A percentile compares a stretch with the other conserved stretches of the same genome.
phyloP scores from a whole-genome alignment of 208 protist genomes.

The Trypanosoma caninum region DNA sequence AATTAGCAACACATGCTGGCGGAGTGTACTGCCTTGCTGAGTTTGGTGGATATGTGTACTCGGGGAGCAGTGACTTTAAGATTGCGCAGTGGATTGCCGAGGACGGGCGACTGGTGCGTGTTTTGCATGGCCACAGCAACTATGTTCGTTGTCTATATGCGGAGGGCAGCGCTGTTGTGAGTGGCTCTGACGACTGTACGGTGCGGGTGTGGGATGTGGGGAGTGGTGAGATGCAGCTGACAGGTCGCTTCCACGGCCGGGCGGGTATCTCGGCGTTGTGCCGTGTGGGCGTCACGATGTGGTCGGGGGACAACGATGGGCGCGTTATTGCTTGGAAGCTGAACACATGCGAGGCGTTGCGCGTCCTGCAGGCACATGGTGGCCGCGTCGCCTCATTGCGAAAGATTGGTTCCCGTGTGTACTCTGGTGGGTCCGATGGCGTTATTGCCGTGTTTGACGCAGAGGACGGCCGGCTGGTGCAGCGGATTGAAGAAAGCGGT shows the following conservation, averaged over 20 bases:
- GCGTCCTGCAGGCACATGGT: slow-evolving; percentile 40
- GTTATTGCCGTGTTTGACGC: slow-evolving; percentile 56
- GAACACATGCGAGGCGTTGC: slow-evolving; percentile 61
- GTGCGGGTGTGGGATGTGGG: slow-evolving; percentile 86
- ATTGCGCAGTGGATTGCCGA: slow-evolving; percentile 71
- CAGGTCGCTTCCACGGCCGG: slow-evolving; percentile 71
- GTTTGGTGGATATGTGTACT: slow-evolving; percentile 81
- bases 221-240: slow-evolving; percentile 52
- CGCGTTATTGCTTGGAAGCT: slow-evolving; percentile 68
- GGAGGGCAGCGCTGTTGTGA: slow-evolving; percentile 78
- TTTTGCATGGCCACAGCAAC: slow-evolving; percentile 72
- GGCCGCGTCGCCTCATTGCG: slow-evolving; percentile 50
- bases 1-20: slow-evolving; percentile 45
- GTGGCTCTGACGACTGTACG: slow-evolving; percentile 68
- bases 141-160: slow-evolving; percentile 71
- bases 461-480: slow-evolving; percentile 40
- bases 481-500: slow-evolving; percentile 43
- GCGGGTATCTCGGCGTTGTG: slow-evolving; percentile 64
- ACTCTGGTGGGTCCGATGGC: slow-evolving; percentile 60
- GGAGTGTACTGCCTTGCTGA: slow-evolving; percentile 69
- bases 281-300: slow-evolving; percentile 72
- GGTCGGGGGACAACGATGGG: slow-evolving; percentile 73
- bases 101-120: slow-evolving; percentile 29
- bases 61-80: slow-evolving; percentile 62
- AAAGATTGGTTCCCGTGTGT: slow-evolving; percentile 64